Evolutionary conservation across 2,329 filamentous ascomycete genomes (phyloP).

Genomic region (Neopestalotiopsis rosae): DNA sequence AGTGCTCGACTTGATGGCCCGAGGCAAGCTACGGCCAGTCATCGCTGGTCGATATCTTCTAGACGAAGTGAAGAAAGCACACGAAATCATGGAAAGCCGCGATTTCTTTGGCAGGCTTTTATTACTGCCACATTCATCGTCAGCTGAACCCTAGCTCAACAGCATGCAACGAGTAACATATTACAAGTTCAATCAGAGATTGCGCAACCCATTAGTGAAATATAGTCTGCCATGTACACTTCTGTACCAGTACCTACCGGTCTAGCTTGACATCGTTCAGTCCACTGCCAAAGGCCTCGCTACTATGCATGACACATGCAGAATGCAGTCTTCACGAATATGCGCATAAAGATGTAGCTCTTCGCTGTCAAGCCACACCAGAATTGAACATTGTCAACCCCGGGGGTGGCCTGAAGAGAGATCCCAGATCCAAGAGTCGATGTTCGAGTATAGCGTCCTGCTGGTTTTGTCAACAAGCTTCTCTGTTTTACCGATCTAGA

Average conservation of each 20-base stretch:
- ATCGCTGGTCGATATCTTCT: neutral
- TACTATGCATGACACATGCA: neutral
- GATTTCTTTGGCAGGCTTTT: slow-evolving; percentile 11
- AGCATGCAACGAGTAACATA: neutral
- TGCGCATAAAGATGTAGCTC: neutral
- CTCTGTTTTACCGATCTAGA: neutral
- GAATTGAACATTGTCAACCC: neutral
- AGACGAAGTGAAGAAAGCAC: slow-evolving; percentile 2
- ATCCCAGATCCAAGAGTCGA: no score
- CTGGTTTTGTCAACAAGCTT: neutral
- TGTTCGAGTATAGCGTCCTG: neutral
- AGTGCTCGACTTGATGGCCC: slow-evolving; percentile 14
- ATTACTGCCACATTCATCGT: slow-evolving; percentile 1
- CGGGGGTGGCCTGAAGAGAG: neutral
- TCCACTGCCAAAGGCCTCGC: neutral
- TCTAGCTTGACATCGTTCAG: neutral
- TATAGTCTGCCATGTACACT: neutral
- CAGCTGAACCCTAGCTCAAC: neutral
- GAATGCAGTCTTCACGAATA: neutral
- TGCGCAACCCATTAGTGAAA: neutral
- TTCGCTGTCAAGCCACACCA: neutral
- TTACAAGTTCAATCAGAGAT: neutral
- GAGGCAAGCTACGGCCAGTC: neutral
- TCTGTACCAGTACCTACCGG: neutral
- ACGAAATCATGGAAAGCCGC: slow-evolving; percentile 7